A percentile compares a stretch with the other conserved stretches of the same genome.
phyloP scores from a whole-genome alignment of 148 eudicot species.

The Limonium bicolor region DNA sequence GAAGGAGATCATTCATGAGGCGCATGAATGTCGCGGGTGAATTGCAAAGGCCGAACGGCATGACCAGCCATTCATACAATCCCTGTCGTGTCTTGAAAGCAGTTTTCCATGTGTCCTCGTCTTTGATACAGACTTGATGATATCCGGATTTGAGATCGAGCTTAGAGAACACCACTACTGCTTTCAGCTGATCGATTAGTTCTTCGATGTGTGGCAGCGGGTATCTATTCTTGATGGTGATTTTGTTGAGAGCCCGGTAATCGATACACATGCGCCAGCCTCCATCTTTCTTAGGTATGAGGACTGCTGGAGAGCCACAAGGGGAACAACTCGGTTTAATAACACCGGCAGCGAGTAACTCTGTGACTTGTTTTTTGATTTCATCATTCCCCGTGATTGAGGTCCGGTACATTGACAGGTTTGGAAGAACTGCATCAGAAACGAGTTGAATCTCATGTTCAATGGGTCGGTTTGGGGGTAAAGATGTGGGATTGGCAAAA shows the following conservation, averaged over 20 bases:
- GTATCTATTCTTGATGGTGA: too few relatives aligned
- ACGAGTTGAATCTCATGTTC: constrained; percentile 1
- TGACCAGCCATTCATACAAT: not conserved
- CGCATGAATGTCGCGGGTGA: too few relatives aligned
- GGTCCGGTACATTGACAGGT: not conserved
- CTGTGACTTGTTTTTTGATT: not conserved
- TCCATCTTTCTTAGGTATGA: too few relatives aligned
- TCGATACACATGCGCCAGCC: too few relatives aligned
- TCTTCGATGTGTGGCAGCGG: not conserved
- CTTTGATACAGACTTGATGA: not conserved
- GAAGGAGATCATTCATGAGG: too few relatives aligned
- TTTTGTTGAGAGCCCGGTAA: too few relatives aligned
- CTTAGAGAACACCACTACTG: not conserved
- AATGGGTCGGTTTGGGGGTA: not conserved
- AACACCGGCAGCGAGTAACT: not conserved
- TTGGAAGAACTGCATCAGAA: not conserved
- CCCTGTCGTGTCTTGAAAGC: not conserved
- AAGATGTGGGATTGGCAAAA: not conserved
- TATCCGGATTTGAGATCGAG: not conserved
- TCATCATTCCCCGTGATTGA: not conserved
- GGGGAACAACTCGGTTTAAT: not conserved
- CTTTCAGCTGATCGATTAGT: not conserved
- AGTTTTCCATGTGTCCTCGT: not conserved
- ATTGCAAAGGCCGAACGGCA: too few relatives aligned
- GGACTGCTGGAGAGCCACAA: not conserved